Evolutionary conservation across 208 protist genomes (phyloP).

Genomic region (Leptomonas pyrrhocoris): DNA sequence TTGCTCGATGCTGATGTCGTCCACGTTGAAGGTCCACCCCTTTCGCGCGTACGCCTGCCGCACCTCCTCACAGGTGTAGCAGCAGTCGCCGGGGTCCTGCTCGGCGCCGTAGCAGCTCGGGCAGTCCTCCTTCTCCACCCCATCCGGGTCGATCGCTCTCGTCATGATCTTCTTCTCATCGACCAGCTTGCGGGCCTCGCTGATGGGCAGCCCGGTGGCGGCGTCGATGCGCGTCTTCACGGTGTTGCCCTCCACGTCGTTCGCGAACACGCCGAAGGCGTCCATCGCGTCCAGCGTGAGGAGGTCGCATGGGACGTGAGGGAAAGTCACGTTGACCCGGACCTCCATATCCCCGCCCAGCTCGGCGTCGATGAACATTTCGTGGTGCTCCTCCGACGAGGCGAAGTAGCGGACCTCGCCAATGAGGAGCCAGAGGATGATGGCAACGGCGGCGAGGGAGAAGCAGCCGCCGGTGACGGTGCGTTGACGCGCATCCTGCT

Average conservation of each 20-base stretch:
- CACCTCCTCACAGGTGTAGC: slow-evolving; percentile 85
- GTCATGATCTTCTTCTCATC: slow-evolving; percentile 45
- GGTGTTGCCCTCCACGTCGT: slow-evolving; percentile 36
- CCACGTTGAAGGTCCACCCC: slow-evolving; percentile 70
- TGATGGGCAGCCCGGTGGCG: slow-evolving; percentile 39
- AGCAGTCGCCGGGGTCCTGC: slow-evolving; percentile 62
- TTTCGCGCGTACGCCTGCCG: slow-evolving; percentile 54
- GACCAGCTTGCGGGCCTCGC: slow-evolving; percentile 42
- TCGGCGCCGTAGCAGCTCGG: slow-evolving; percentile 86
- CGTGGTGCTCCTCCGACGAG: slow-evolving; percentile 58
- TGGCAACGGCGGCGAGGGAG: slow-evolving; percentile 52
- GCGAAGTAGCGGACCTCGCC: slow-evolving; percentile 73
- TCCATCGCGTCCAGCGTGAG: slow-evolving; percentile 78
- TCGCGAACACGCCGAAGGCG: slow-evolving; percentile 57
- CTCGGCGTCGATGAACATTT: slow-evolving; percentile 75
- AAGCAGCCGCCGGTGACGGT: slow-evolving; percentile 54
- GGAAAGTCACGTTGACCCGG: slow-evolving; percentile 77
- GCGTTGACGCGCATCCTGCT: slow-evolving; percentile 71
- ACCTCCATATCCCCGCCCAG: slow-evolving; percentile 71
- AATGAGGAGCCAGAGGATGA: slow-evolving; percentile 66
- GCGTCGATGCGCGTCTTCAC: slow-evolving; percentile 64
- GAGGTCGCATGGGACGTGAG: slow-evolving; percentile 75
- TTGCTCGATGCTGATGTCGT: slow-evolving; percentile 68
- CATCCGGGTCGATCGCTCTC: slow-evolving; percentile 46
- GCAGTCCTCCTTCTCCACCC: slow-evolving; percentile 67